phyloP scores from a whole-genome alignment of 257 asterid genomes.

The Cinchona pubescens region DNA sequence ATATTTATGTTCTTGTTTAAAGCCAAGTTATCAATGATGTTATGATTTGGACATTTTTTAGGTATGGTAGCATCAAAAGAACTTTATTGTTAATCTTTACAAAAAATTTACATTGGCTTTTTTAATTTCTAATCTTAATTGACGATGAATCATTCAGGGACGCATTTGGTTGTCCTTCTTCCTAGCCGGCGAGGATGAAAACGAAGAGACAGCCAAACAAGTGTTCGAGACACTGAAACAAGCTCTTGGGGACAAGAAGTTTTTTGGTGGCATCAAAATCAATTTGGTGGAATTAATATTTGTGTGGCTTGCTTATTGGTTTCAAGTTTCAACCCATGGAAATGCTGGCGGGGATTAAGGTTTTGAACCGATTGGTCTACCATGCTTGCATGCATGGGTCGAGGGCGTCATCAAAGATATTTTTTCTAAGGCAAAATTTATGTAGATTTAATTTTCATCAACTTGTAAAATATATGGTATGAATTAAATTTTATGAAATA shows the following conservation, averaged over 20 bases:
- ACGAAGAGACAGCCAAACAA: constrained; percentile 25
- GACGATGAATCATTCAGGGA: neutral
- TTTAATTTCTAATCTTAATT: no score
- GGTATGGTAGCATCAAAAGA: no score
- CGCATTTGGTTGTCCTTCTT: constrained; percentile 1
- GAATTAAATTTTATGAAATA: no score
- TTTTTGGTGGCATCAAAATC: constrained; percentile 21
- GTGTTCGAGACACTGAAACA: constrained; percentile 15
- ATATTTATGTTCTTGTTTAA: no score
- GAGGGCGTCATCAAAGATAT: no score
- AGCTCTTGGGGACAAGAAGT: constrained; percentile 29
- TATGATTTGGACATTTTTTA: no score
- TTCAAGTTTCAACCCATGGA: constrained; percentile 27
- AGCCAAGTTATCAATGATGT: no score
- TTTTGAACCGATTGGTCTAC: constrained; percentile 17
- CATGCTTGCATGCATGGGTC: constrained; percentile 23
- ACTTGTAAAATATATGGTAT: no score
- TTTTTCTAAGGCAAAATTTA: no score
- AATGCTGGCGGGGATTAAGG: constrained; percentile 14
- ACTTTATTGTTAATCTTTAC: no score
- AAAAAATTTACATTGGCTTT: no score
- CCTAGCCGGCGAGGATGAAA: constrained; percentile 13
- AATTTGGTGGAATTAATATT: constrained; percentile 23
- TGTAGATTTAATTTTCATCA: no score
- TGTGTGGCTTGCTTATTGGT: constrained; percentile 27